Percentiles rank a stretch among this genome's conserved stretches.
These are phyloP conservation scores for Hypocreales sp. DNA, from an alignment of 2,329 filamentous ascomycete genomes.

Conservation along the genomic window DNA sequence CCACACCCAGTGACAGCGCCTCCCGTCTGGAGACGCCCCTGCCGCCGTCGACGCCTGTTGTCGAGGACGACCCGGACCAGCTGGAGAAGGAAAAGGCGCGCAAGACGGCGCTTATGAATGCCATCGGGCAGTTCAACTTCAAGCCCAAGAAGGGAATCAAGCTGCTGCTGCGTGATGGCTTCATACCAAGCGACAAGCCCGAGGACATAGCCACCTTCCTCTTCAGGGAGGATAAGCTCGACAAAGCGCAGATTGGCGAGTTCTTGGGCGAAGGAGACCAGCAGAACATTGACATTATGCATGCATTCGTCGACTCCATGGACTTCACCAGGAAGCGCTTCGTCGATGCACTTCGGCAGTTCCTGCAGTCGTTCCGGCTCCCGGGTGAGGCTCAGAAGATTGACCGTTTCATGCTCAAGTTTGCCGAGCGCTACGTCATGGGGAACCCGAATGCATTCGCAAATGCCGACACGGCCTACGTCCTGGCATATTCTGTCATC, in stretches of 20 bases:
- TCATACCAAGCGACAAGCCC: conserved; percentile 66
- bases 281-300: conserved; percentile 93
- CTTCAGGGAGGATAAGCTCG: conserved; percentile 63
- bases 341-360: conserved; percentile 79
- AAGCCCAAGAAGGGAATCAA: conserved; percentile 94
- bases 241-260: conserved; percentile 87
- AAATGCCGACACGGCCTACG: conserved; percentile 94
- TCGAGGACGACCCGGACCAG: conserved; percentile 83
- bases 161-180: conserved; percentile 65
- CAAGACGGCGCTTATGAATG: conserved; percentile 84
- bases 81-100: conserved; percentile 89
- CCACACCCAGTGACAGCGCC: conserved; percentile 39
- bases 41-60: conserved; percentile 48
- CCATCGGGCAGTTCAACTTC: conserved; percentile 87
- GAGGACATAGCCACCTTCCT: conserved; percentile 77
- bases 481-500: conserved; percentile 91
- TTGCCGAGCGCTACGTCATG: conserved; percentile 86
- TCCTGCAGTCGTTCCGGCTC: conserved; percentile 85
- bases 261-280: conserved; percentile 88
- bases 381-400: conserved; percentile 98
- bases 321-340: conserved; percentile 85
- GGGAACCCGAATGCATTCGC: conserved; percentile 96
- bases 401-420: conserved; percentile 98
- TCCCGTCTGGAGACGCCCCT: conserved; percentile 44
- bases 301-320: conserved; percentile 92